phyloP scores from a whole-genome alignment of 1,284 basidiomycete species.

The Ganoderma meredithae region DNA sequence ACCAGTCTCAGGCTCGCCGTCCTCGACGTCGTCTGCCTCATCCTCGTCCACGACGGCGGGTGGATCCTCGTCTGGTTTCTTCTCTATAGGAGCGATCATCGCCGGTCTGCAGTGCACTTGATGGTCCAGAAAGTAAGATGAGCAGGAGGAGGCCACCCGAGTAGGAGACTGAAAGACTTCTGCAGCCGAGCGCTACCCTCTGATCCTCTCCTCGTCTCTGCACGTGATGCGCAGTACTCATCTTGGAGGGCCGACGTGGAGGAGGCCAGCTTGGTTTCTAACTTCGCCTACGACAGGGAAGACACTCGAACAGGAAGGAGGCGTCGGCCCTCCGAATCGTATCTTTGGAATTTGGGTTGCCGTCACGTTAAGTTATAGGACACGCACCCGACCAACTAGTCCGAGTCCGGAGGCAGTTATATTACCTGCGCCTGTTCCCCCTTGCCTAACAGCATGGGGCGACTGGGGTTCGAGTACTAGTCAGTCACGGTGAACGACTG shows the following conservation, averaged over 20 bases:
- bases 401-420: not conserved
- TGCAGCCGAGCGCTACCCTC: not conserved
- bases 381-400: not conserved
- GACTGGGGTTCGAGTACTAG: no score
- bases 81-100: constrained; percentile 30
- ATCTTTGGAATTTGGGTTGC: not conserved
- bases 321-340: not conserved
- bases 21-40: constrained; percentile 42
- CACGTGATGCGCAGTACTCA: not conserved
- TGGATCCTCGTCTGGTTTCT: constrained; percentile 35
- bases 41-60: constrained; percentile 36
- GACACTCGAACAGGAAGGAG: not conserved
- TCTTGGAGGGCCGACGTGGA: not conserved
- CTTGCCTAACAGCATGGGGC: no score
- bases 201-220: not conserved
- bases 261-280: not conserved
- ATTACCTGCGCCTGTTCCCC: not conserved
- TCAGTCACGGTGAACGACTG: not conserved
- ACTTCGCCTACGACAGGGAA: not conserved
- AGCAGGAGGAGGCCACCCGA: not conserved
- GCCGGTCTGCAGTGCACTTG: not conserved
- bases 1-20: constrained; percentile 35
- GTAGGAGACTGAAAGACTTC: not conserved
- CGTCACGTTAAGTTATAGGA: not conserved
- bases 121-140: not conserved